Conservation (phyloP, 2,329 filamentous ascomycete species). For the Boeremia exigua region DNA sequence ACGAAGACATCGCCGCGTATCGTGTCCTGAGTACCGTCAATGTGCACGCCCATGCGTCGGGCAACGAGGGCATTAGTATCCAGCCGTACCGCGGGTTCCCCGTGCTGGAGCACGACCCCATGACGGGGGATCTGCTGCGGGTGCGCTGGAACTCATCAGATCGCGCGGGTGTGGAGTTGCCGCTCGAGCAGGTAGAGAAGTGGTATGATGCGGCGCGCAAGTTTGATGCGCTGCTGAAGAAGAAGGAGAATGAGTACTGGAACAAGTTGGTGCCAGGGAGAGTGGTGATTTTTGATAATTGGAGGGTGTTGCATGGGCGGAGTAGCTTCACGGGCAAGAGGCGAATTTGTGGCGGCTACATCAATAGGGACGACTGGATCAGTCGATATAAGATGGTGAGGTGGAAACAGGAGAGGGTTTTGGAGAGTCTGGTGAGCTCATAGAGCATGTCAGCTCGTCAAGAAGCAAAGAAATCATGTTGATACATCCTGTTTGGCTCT, state of each 20-base stretch:
- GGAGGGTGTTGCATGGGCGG: conserved; percentile 89
- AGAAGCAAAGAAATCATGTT: conserved; percentile 30
- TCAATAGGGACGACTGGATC: conserved; percentile 38
- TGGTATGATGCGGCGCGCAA: conserved; percentile 85
- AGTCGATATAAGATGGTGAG: conserved; percentile 31
- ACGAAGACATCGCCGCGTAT: conserved; percentile 64
- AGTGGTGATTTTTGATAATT: conserved; percentile 94
- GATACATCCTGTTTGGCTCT: conserved; percentile 37
- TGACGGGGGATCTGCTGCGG: conserved; percentile 59
- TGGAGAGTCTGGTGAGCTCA: conserved; percentile 19
- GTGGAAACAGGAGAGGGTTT: conserved; percentile 21
- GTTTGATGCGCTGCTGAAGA: conserved; percentile 73
- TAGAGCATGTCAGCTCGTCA: not conserved
- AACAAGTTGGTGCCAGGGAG: conserved; percentile 80
- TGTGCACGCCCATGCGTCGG: conserved; percentile 82
- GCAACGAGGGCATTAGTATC: conserved; percentile 83
- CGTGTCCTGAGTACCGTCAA: conserved; percentile 61
- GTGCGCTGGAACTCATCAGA: conserved; percentile 96
- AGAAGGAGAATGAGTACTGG: conserved; percentile 73
- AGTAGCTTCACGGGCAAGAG: conserved; percentile 82
- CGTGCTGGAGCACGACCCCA: conserved; percentile 68
- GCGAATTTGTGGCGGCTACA: conserved; percentile 87
- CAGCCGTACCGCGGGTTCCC: conserved; percentile 73
- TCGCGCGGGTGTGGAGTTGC: conserved; percentile 70
- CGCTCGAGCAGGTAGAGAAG: conserved; percentile 56